Evolutionary conservation across 306 rosid genomes (phyloP), one percentile per base, ranked within the genome.

Genomic region (Styphnolobium japonicum): DNA sequence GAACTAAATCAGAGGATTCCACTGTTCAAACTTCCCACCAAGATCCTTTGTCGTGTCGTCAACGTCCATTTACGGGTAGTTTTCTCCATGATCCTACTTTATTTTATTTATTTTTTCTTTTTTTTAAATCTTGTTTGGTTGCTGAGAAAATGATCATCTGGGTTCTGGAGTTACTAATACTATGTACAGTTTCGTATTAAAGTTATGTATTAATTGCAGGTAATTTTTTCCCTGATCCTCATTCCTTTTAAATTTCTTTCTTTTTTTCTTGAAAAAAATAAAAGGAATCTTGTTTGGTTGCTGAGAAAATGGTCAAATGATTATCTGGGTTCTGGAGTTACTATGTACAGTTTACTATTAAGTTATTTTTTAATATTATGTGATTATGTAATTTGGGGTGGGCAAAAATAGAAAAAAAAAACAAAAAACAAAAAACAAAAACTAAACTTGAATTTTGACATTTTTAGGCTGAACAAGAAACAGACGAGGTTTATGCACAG

Each of bases 401-500:
- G n/a, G 71, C 22, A 6, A 60, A 27, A 29, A 58, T 48, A 21
- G 9, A 58, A 15, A 57, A n/a, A n/a, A n/a, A n/a, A n/a, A n/a
- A n/a, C n/a, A n/a, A n/a, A n/a, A n/a, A n/a, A n/a, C n/a, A n/a
- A n/a, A 3, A 27, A 27, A 27, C 31, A 27, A 12, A 43, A 21
- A 18, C 75, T 84, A 56, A 80, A 29, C 37, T 29, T 84, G 23
- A 16, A 65, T 45, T 37, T 77, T 75, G 9, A 19, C 7, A 48
- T 80, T 42, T 71, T 29, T 82, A 92, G 97, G 97, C 92, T 10
- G 97, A 92, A 71, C 91, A 75, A 80, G 97, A 92, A 68, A 80
- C 97, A 7, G 97, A 92, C 25, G 94, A 89, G 85, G 92, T 89
- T 83, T 92, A 92, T 60, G 91, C 92, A 3, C 97, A 85, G 42